A percentile compares a stretch with the other conserved stretches of the same genome.
These are phyloP conservation scores for Uromyces viciae-fabae DNA, from an alignment of 1,284 basidiomycete species.

Conservation along the genomic window DNA sequence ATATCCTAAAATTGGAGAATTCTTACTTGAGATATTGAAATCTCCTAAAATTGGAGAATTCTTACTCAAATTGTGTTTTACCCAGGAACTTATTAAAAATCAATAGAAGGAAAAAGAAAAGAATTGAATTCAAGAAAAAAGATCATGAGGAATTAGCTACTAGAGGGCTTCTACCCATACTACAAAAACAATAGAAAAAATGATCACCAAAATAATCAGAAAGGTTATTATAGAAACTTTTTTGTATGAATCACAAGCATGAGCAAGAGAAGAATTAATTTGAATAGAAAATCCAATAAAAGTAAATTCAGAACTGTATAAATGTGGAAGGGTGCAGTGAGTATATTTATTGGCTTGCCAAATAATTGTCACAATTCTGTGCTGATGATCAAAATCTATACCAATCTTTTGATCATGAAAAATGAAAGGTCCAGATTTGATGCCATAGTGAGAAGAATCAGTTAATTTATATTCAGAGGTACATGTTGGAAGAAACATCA, in stretches of 20 bases:
- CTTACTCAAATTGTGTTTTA: too few species aligned
- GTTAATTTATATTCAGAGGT: background rate
- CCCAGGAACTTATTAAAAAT: too few species aligned
- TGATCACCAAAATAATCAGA: background rate
- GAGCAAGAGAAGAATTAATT: background rate
- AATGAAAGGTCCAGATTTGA: background rate
- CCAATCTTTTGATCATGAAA: background rate
- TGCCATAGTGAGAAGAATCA: background rate
- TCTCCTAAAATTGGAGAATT: too few species aligned
- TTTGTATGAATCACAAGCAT: background rate
- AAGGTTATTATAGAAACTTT: background rate
- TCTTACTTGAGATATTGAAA: too few species aligned
- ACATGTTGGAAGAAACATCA: background rate
- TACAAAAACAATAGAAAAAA: background rate
- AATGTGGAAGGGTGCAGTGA: background rate
- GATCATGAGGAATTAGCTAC: background rate
- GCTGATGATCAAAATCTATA: slow-evolving; percentile 1
- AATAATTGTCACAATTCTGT: background rate
- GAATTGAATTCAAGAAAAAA: too few species aligned
- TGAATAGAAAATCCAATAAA: background rate
- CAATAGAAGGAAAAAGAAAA: too few species aligned
- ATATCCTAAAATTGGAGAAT: too few species aligned
- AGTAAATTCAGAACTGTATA: background rate
- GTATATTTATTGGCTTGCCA: background rate
- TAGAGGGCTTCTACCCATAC: background rate